Conservation (phyloP, 148 eudicot species). For the Rhododendron griersonianum region DNA sequence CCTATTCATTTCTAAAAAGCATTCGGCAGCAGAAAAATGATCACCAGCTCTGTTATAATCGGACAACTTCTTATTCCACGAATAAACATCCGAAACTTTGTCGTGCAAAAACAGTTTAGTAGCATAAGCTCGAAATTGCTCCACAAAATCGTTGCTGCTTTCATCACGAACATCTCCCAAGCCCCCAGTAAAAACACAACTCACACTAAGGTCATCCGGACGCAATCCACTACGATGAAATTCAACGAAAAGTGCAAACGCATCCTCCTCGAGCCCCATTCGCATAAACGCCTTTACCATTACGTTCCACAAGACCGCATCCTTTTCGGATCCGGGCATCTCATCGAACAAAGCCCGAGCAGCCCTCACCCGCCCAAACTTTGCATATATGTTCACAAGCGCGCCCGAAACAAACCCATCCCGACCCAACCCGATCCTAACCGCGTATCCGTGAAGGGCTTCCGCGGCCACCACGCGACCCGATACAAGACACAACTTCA, state of each 20-base stretch:
- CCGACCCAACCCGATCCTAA: slow-evolving; percentile 20
- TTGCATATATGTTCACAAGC: slow-evolving; percentile 20
- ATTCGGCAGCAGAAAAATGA: slow-evolving; percentile 5
- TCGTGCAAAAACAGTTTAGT: slow-evolving; percentile 12
- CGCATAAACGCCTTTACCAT: slow-evolving; percentile 17
- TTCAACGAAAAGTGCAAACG: slow-evolving; percentile 12
- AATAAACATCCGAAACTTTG: slow-evolving; percentile 13
- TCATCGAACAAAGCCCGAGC: slow-evolving; percentile 21
- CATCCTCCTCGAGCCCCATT: slow-evolving; percentile 12
- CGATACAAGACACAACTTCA: slow-evolving; percentile 20
- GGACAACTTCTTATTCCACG: slow-evolving; percentile 19
- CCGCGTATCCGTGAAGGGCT: slow-evolving; percentile 16
- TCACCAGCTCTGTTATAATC: slow-evolving; percentile 22
- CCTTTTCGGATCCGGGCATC: slow-evolving; percentile 17
- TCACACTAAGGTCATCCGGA: slow-evolving; percentile 14
- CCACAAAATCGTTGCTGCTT: neutral
- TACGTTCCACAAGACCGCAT: slow-evolving; percentile 24
- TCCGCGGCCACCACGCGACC: slow-evolving; percentile 13
- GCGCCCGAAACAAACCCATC: slow-evolving; percentile 24
- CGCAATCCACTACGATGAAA: slow-evolving; percentile 19
- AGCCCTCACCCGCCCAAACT: slow-evolving; percentile 12
- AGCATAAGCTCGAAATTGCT: slow-evolving; percentile 25
- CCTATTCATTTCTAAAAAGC: slow-evolving; percentile 21
- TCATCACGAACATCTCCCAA: neutral
- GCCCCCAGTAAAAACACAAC: slow-evolving; percentile 10